Conservation (phyloP, 352 stramenopile genomes). For the Globisporangium paddicum region DNA sequence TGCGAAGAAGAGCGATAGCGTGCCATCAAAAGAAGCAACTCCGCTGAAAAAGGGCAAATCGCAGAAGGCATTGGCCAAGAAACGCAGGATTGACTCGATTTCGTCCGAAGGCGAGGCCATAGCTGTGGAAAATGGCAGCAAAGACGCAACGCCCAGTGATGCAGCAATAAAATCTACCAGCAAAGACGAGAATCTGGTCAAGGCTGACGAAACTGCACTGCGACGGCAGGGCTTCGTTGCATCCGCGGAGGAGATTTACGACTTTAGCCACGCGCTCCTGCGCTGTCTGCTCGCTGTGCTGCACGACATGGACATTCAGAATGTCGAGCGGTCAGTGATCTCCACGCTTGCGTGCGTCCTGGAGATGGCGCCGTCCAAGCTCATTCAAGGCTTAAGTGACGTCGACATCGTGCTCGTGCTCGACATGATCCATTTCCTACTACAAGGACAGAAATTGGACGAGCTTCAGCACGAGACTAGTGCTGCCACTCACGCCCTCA, state of each 20-base stretch:
- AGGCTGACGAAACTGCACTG: slow-evolving; percentile 12
- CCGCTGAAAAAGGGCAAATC: no score
- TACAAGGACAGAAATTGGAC: slow-evolving; percentile 36
- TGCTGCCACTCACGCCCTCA: neutral
- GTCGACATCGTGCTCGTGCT: slow-evolving; percentile 56
- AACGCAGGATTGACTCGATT: slow-evolving; percentile 27
- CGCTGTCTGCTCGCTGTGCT: slow-evolving; percentile 47
- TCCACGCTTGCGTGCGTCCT: slow-evolving; percentile 61
- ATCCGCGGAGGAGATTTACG: slow-evolving; percentile 35
- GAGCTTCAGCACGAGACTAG: neutral
- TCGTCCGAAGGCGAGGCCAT: slow-evolving; percentile 30
- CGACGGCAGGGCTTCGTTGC: slow-evolving; percentile 20
- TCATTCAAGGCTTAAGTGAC: slow-evolving; percentile 46
- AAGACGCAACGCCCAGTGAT: slow-evolving; percentile 1
- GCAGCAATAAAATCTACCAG: neutral
- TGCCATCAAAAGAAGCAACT: neutral
- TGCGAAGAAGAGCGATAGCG: neutral
- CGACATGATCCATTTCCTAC: slow-evolving; percentile 61
- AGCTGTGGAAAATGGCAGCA: slow-evolving; percentile 11
- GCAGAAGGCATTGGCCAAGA: slow-evolving; percentile 11
- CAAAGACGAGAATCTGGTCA: neutral
- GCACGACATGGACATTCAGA: slow-evolving; percentile 57
- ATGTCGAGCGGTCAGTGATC: slow-evolving; percentile 56
- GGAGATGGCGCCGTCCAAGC: slow-evolving; percentile 64
- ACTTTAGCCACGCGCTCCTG: slow-evolving; percentile 42